Conservation (phyloP, 78 protist genomes). For the Speleostelium caveatum region DNA sequence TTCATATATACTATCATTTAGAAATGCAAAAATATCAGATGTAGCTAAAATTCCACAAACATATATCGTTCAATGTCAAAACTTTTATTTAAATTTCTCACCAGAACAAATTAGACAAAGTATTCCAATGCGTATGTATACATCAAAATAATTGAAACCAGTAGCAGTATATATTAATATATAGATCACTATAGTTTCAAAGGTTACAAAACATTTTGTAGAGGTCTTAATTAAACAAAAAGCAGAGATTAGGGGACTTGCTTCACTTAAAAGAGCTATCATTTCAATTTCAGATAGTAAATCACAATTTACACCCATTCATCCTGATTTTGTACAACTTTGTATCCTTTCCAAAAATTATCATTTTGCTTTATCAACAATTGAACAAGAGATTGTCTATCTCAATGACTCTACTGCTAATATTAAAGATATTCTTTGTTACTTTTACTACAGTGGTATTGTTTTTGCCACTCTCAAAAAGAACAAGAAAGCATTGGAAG, state of each 20-base stretch:
- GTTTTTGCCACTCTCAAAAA: conserved; percentile 83
- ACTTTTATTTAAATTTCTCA: background rate
- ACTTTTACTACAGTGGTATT: conserved; percentile 92
- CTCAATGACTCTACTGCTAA: conserved; percentile 48
- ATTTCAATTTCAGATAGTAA: conserved; percentile 1
- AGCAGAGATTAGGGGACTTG: conserved; percentile 38
- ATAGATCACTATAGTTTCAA: conserved; percentile 2
- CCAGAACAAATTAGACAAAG: conserved; percentile 34
- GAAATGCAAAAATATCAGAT: conserved; percentile 51
- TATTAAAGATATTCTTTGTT: conserved; percentile 80
- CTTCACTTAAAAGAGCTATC: conserved; percentile 28
- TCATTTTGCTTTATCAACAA: conserved; percentile 47
- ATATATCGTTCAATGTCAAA: conserved; percentile 5
- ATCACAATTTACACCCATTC: conserved; percentile 56
- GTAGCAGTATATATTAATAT: background rate
- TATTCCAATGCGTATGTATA: conserved; percentile 26
- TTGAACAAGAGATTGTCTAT: conserved; percentile 13
- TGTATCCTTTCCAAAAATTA: conserved; percentile 71
- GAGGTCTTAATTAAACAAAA: conserved; percentile 13
- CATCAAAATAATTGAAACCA: background rate
- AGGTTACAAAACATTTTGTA: conserved; percentile 36
- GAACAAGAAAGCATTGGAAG: conserved; percentile 72
- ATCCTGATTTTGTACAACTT: conserved; percentile 58
- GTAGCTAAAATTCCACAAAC: background rate
- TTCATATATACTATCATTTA: background rate